Percentiles rank a stretch among this genome's conserved stretches.
phyloP scores from a whole-genome alignment of 495 filamentous ascomycete species.

The Penicillium angulare region DNA sequence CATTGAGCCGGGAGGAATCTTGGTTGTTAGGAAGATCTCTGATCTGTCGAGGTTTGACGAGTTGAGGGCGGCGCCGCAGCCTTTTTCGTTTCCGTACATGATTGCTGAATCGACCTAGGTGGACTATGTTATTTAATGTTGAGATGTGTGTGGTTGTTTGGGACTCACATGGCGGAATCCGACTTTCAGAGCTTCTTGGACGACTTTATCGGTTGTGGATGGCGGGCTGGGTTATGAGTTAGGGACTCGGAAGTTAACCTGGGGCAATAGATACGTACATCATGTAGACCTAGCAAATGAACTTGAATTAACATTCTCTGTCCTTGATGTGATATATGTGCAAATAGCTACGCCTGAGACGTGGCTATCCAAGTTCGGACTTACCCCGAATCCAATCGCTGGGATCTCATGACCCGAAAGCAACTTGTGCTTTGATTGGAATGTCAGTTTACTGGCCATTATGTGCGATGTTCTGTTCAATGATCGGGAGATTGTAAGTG shows the following conservation, averaged over 20 bases:
- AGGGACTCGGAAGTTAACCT: background rate
- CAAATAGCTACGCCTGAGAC: too few species aligned
- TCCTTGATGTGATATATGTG: background rate
- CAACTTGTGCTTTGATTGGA: constrained; percentile 43
- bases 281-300: constrained; percentile 61
- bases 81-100: constrained; percentile 55
- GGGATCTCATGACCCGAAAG: constrained; percentile 81
- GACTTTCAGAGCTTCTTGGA: constrained; percentile 59
- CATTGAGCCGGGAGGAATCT: constrained; percentile 51
- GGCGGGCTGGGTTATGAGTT: constrained; percentile 41
- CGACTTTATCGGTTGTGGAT: constrained; percentile 50
- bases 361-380: too few species aligned
- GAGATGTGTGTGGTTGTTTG: background rate
- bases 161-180: constrained; percentile 61
- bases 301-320: background rate
- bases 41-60: constrained; percentile 42
- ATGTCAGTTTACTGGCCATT: constrained; percentile 28
- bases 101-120: constrained; percentile 58
- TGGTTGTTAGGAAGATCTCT: constrained; percentile 56
- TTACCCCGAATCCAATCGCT: constrained; percentile 70
- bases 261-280: constrained; percentile 47
- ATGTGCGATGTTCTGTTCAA: constrained; percentile 1
- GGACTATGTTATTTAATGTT: background rate
- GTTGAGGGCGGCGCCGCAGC: constrained; percentile 48
- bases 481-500: background rate